These are phyloP conservation scores for Neurospora pannonica DNA, from an alignment of 495 filamentous ascomycete genomes.

Conservation along the genomic window DNA sequence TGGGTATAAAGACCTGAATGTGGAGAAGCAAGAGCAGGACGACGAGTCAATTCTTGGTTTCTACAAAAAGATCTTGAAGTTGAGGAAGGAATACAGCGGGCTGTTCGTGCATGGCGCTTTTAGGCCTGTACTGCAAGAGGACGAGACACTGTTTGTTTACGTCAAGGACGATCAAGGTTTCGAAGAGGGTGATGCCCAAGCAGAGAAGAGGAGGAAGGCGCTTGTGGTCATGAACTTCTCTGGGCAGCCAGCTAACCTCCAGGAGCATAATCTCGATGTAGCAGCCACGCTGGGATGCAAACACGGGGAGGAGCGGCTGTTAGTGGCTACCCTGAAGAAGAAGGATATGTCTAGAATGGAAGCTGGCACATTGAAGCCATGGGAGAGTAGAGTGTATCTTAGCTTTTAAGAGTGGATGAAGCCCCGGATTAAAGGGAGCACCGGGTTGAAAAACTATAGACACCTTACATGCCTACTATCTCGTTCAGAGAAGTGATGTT, in stretches of 20 bases:
- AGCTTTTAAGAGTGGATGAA: neutral
- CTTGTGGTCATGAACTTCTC: constrained; percentile 15
- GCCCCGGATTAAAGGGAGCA: neutral
- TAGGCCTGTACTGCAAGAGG: constrained; percentile 18
- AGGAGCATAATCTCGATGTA: neutral
- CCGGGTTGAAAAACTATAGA: no score
- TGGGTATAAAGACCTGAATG: constrained; percentile 34
- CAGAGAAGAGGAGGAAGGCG: constrained; percentile 1
- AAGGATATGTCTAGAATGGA: neutral
- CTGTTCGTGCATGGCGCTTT: constrained; percentile 56
- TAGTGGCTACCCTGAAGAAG: neutral
- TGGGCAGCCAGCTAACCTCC: neutral
- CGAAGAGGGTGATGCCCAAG: neutral
- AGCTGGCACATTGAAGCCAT: neutral
- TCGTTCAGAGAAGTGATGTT: no score
- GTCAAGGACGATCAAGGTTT: constrained; percentile 1
- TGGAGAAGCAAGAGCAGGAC: constrained; percentile 28
- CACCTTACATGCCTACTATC: no score
- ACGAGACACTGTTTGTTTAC: constrained; percentile 11
- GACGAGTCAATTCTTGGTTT: constrained; percentile 32
- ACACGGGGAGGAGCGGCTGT: neutral
- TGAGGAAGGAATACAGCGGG: constrained; percentile 42
- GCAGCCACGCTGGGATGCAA: neutral
- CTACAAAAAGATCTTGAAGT: constrained; percentile 33
- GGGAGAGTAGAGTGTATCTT: constrained; percentile 13